Evolutionary conservation across 2,329 filamentous ascomycete species (phyloP), one percentile per base, ranked within the genome.

Genomic region (Colletotrichum tofieldiae): DNA sequence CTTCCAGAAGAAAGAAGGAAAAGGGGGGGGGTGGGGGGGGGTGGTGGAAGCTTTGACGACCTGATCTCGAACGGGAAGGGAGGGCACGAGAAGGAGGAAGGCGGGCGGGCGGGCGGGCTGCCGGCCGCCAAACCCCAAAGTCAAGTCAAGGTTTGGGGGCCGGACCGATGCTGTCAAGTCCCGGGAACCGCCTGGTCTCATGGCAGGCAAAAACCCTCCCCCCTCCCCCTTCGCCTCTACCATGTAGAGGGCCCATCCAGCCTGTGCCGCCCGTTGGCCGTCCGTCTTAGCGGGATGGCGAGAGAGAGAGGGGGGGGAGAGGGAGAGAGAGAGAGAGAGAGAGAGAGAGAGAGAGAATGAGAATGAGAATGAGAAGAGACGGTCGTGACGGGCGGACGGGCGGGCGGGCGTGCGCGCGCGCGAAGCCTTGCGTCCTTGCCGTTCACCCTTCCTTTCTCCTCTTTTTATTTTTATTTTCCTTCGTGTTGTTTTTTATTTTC

Each of bases 161-260:
- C 65, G 49, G 47, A 35, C 65, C 58, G 58, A 63, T 67, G 58
- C 58, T 52, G 58, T 32, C 65, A 63, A 59, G 32, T 55, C 47
- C 54, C 63, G 63, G 63, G 54, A 66, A 20, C 54, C 41, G 63
- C 63, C 52, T 43, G 47, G 47, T 43, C 37, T 23, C 49, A 39
- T 59, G 45, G 52, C 52, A 51, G n/a, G n/a, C 49, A 39, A 18
- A 23, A 35, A 39, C 29, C 45, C 43, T 32, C 51, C 11, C 51
- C 29, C 7, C 52, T 29, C 4, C 4, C 29, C 29, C 29, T 32
- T 32, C 29, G 4, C 29, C 6, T 32, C 29, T 1, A 32, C 29
- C 4, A 5, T 6, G 29, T 32, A 32, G 29, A 32, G 29, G 29
- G 6, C 29, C 29, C 26, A 37, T 55, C 20, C 32, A 55, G 52